Conservation (phyloP, 176 grass and related monocot species). For the Zea luxurians region DNA sequence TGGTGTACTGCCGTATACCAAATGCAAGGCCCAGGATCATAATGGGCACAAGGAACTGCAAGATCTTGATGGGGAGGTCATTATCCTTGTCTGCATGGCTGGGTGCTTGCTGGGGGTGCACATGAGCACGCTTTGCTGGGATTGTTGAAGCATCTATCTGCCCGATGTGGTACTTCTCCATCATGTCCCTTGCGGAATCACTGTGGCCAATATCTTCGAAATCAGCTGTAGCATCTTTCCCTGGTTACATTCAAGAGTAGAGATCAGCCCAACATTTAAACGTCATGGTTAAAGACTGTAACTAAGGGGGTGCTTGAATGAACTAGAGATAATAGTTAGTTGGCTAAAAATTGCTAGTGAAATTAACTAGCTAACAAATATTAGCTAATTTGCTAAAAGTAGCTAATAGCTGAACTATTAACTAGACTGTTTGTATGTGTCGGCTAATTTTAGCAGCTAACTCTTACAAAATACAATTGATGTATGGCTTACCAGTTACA, state of each 20-base stretch:
- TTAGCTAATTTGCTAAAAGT: too few species aligned
- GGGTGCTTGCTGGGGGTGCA: conserved; percentile 47
- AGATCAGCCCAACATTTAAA: neutral
- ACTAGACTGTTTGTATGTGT: too few species aligned
- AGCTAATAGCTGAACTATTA: too few species aligned
- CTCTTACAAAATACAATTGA: neutral
- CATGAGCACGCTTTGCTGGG: conserved; percentile 52
- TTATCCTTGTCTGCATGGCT: conserved; percentile 30
- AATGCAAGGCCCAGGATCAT: conserved; percentile 68
- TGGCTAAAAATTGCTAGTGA: too few species aligned
- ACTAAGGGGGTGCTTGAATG: neutral
- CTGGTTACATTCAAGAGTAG: conserved; percentile 34
- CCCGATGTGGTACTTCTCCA: conserved; percentile 71
- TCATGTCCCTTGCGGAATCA: conserved; percentile 63
- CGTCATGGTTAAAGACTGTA: conserved; percentile 4
- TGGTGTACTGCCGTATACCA: conserved; percentile 58
- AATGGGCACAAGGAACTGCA: conserved; percentile 68
- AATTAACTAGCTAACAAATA: too few species aligned
- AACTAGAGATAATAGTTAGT: too few species aligned
- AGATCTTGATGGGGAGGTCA: conserved; percentile 55
- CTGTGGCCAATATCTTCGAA: conserved; percentile 96
- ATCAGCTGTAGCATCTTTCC: conserved; percentile 85
- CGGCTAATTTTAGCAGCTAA: too few species aligned
- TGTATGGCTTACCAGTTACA: conserved; percentile 58
- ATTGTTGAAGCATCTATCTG: conserved; percentile 71